A percentile compares a stretch with the other conserved stretches of the same genome.
Conservation (phyloP, 768 basidiomycete species). For the Roridomyces roridus region DNA sequence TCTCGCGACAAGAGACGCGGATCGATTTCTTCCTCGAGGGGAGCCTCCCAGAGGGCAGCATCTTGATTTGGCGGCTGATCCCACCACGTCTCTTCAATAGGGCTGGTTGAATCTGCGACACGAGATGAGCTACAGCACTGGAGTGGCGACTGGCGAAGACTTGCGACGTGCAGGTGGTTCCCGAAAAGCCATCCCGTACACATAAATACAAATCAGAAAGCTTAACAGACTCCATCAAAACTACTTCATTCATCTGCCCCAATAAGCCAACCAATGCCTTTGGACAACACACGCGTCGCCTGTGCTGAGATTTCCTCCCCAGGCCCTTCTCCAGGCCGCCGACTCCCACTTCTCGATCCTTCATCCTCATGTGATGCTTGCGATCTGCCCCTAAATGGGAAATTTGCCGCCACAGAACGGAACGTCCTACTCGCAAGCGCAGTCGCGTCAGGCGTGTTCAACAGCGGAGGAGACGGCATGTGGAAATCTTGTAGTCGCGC, state of each 20-base stretch:
- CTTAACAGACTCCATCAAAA: too few species aligned
- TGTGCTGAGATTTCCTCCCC: slow-evolving; percentile 74
- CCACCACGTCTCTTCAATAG: slow-evolving; percentile 31
- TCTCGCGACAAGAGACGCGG: slow-evolving; percentile 28
- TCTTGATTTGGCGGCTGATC: slow-evolving; percentile 23
- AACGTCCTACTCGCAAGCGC: slow-evolving; percentile 83
- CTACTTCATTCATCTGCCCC: slow-evolving; percentile 92
- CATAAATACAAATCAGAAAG: too few species aligned
- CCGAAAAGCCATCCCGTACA: slow-evolving; percentile 6
- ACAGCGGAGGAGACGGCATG: slow-evolving; percentile 70
- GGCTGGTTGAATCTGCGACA: slow-evolving; percentile 21
- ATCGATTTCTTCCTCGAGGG: slow-evolving; percentile 11
- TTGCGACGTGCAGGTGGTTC: too few species aligned
- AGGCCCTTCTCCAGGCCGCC: slow-evolving; percentile 51
- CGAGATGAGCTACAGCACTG: too few species aligned
- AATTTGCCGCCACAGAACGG: slow-evolving; percentile 75
- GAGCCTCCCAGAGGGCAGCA: slow-evolving; percentile 30
- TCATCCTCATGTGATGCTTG: slow-evolving; percentile 47
- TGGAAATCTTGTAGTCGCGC: slow-evolving; percentile 69
- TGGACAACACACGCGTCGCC: slow-evolving; percentile 80
- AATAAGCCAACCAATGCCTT: slow-evolving; percentile 95
- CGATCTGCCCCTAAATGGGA: slow-evolving; percentile 63
- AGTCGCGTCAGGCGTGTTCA: slow-evolving; percentile 79
- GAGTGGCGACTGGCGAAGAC: too few species aligned
- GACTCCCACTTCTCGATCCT: slow-evolving; percentile 45